Evolutionary conservation across 345 rosid genomes (phyloP), one percentile per base, ranked within the genome.

Genomic region (Heritiera littoralis): DNA sequence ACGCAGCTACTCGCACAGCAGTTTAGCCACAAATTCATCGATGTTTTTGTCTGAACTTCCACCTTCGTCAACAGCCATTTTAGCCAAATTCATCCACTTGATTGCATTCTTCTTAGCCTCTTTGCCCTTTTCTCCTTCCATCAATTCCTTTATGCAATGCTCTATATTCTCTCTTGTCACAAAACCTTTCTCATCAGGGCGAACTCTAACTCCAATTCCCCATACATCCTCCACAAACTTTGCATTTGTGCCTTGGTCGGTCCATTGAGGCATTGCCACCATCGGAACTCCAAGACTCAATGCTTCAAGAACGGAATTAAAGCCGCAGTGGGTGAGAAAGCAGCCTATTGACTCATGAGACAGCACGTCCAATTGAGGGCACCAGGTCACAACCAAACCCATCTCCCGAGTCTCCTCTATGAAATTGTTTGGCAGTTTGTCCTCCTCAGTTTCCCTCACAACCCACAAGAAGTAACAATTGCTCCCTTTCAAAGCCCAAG

Each of bases 391-490:
- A 3, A 72, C 54, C 56, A 72, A 60, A 49, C 80, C 80, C 74
- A 66, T 75, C 59, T 20, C 7, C 7, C 40, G 30, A 2, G 60
- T 76, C 64, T 86, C 89, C n/a, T 82, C 77, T 8, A 67, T 48
- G 74, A 86, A 86, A 7, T 81, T 72, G 35, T 28, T 10, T 0
- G 90, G 93, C 63, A 89, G 79, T 55, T 86, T 89, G 68, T 58
- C n/a, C 75, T 77, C 64, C 78, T 91, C 90, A 0, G 89, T 72
- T 54, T 85, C 90, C 74, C 93, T 79, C 10, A 86, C 90, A 1
- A 87, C 89, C 93, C 94, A 91, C 58, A 89, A 68, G 85, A 91
- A 89, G 41, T 68, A 46, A 66, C 32, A 75, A 46, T 83, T 78
- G 67, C 84, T 81, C 6, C 67, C 75, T 69, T 54, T 84, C 41